A percentile compares a stretch with the other conserved stretches of the same genome.
phyloP scores from a whole-genome alignment of 2,329 filamentous ascomycete species.

The Curvularia verruculosa region DNA sequence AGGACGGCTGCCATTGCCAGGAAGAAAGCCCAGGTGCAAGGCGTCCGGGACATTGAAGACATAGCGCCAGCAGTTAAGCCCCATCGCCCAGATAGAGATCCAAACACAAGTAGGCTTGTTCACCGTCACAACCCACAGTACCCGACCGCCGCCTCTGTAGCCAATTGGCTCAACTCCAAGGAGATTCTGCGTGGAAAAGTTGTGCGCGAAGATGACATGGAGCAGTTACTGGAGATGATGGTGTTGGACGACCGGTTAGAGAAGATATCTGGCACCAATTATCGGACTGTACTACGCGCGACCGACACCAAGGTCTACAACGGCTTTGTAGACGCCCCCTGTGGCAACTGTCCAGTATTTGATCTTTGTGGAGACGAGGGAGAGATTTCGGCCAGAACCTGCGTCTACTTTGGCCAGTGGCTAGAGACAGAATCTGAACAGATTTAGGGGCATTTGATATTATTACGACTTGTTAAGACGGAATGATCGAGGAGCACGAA shows the following conservation, averaged over 20 bases:
- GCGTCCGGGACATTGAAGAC: conserved; percentile 43
- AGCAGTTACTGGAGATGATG: conserved; percentile 85
- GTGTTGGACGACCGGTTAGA: conserved; percentile 88
- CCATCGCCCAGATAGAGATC: conserved; percentile 31
- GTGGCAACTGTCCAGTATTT: conserved; percentile 90
- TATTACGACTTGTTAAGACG: not conserved
- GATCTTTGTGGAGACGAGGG: conserved; percentile 90
- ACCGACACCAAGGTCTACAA: conserved; percentile 63
- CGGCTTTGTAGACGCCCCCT: conserved; percentile 86
- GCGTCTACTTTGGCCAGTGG: conserved; percentile 91
- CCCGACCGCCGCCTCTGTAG: conserved; percentile 80
- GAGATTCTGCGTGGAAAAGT: conserved; percentile 73
- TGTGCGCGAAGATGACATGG: conserved; percentile 72
- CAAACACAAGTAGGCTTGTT: conserved; percentile 40
- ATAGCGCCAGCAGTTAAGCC: conserved; percentile 31
- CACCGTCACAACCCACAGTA: conserved; percentile 75
- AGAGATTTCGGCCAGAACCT: conserved; percentile 86
- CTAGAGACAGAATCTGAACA: conserved; percentile 53
- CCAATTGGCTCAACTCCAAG: conserved; percentile 71
- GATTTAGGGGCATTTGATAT: conserved; percentile 1
- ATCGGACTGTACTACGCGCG: conserved; percentile 53
- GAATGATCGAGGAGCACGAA: not conserved
- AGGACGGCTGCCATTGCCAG: conserved; percentile 40
- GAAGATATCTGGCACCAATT: conserved; percentile 58
- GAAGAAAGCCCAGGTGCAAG: conserved; percentile 46